Percentiles rank a stretch among this genome's conserved stretches.
Evolutionary conservation across 495 filamentous ascomycete species (phyloP).

Genomic region (Penicillium crystallinum): DNA sequence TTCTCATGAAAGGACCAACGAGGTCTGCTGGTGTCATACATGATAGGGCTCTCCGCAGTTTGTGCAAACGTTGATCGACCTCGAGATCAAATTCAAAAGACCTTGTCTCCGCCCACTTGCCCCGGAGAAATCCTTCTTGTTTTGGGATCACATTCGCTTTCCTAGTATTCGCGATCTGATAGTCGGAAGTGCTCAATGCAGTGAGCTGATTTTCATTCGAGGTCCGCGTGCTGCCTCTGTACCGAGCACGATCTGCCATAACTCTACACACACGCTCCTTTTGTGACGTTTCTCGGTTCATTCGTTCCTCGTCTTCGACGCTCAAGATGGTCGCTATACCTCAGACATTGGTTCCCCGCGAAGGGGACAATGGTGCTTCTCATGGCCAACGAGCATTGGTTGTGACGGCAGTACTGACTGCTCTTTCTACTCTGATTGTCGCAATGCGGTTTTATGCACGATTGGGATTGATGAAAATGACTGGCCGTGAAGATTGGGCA

Average conservation of each 20-base stretch:
- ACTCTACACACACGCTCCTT: slow-evolving; percentile 8
- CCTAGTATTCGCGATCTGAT: background rate
- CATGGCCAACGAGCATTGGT: slow-evolving; percentile 34
- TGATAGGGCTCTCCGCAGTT: slow-evolving; percentile 13
- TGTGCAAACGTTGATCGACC: background rate
- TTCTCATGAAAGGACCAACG: background rate
- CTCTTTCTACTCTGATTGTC: slow-evolving; percentile 23
- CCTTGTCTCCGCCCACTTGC: background rate
- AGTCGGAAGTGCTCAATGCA: background rate
- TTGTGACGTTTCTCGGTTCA: background rate
- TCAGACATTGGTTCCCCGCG: slow-evolving; percentile 18
- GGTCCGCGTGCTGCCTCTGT: background rate
- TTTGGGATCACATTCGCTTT: background rate
- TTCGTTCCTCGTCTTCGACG: slow-evolving; percentile 2
- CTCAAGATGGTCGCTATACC: slow-evolving; percentile 18
- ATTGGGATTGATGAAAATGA: slow-evolving; percentile 30
- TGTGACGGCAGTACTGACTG: slow-evolving; percentile 32
- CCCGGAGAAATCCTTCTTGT: background rate
- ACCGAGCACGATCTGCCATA: background rate
- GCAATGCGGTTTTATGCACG: slow-evolving; percentile 33
- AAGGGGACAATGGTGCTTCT: slow-evolving; percentile 12
- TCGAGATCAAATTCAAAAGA: background rate
- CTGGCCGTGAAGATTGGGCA: slow-evolving; percentile 35
- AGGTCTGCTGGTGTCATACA: slow-evolving; percentile 6
- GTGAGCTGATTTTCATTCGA: background rate